A percentile compares a stretch with the other conserved stretches of the same genome.
phyloP scores from a whole-genome alignment of 2,329 filamentous ascomycete species.

The Fusarium sp. region DNA sequence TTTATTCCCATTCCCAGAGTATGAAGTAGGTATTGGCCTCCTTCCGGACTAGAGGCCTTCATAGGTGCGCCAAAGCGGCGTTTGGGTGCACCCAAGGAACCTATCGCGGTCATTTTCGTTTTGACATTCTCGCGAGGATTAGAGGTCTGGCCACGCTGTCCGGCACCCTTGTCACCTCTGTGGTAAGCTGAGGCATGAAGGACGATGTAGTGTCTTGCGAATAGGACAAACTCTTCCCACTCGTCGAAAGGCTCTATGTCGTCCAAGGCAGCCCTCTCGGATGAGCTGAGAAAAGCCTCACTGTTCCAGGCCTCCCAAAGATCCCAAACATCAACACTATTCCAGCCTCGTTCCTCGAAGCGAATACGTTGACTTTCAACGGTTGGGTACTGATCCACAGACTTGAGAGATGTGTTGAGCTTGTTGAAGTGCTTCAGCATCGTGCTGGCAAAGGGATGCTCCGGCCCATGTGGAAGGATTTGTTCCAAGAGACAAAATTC shows the following conservation, averaged over 20 bases:
- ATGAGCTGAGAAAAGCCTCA: constrained; percentile 71
- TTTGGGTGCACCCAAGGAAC: constrained; percentile 47
- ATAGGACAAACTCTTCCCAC: constrained; percentile 94
- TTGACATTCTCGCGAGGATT: constrained; percentile 1
- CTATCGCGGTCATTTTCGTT: constrained; percentile 26
- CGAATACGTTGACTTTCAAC: constrained; percentile 75
- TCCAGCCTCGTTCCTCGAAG: constrained; percentile 79
- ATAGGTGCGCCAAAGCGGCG: constrained; percentile 73
- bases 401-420: constrained; percentile 81
- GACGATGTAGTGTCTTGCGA: constrained; percentile 86
- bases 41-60: constrained; percentile 54
- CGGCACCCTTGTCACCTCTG: constrained; percentile 1
- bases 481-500: constrained; percentile 91
- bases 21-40: constrained; percentile 61
- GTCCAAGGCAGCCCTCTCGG: constrained; percentile 74
- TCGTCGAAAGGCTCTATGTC: constrained; percentile 88
- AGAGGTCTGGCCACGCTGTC: neutral
- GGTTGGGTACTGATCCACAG: constrained; percentile 77
- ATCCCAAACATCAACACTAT: constrained; percentile 70
- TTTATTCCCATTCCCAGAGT: constrained; percentile 61
- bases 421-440: constrained; percentile 90
- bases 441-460: constrained; percentile 86
- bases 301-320: constrained; percentile 89
- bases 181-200: constrained; percentile 67
- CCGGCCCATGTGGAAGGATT: constrained; percentile 80